Conservation (phyloP, 2,329 filamentous ascomycete genomes). For the Dactylella cylindrospora region DNA sequence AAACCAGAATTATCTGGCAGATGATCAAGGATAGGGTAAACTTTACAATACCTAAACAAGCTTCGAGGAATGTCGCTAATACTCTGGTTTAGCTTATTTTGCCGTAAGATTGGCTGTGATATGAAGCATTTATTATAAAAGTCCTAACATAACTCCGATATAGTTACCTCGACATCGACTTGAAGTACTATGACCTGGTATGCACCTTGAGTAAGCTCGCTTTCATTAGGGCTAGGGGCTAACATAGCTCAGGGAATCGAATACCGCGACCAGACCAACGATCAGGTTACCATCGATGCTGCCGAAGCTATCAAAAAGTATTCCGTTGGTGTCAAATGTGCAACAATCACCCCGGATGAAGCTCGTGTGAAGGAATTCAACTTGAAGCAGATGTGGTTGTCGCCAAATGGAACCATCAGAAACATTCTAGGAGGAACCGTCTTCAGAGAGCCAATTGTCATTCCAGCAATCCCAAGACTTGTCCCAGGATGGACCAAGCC, state of each 20-base stretch:
- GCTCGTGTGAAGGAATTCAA: constrained; percentile 96
- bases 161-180: constrained; percentile 87
- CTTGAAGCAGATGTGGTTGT: constrained; percentile 98
- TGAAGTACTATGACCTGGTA: constrained; percentile 93
- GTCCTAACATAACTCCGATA: background rate
- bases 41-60: constrained; percentile 26
- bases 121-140: background rate
- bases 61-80: constrained; percentile 13
- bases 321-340: constrained; percentile 97
- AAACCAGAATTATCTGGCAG: constrained; percentile 99
- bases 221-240: constrained; percentile 13
- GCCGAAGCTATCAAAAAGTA: constrained; percentile 99
- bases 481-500: constrained; percentile 98
- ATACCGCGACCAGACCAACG: constrained; percentile 93
- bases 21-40: constrained; percentile 89
- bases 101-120: too few relatives aligned
- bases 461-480: constrained; percentile 85
- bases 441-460: constrained; percentile 98
- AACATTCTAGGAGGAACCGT: constrained; percentile 85
- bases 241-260: constrained; percentile 65
- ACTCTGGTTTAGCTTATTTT: constrained; percentile 68
- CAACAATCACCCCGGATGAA: constrained; percentile 98
- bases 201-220: constrained; percentile 42
- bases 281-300: constrained; percentile 91
- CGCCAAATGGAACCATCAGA: constrained; percentile 86